Conservation (phyloP, 371 early-diverging fungal species). For the Mortierella sp. region DNA sequence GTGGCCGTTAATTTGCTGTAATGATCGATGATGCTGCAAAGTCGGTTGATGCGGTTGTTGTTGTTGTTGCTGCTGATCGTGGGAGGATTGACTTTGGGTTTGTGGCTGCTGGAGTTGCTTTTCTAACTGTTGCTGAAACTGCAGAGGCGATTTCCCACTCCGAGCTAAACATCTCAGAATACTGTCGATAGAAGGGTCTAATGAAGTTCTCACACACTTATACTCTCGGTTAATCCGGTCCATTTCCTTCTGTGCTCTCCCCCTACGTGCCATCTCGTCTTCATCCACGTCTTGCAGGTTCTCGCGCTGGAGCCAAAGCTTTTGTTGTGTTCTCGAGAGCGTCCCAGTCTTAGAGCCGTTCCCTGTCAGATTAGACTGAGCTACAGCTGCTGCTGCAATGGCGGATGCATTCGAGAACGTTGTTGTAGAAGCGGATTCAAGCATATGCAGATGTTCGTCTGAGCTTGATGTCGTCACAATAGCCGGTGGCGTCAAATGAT, state of each 20-base stretch:
- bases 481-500: constrained; percentile 40
- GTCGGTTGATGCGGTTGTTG: constrained; percentile 10
- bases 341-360: constrained; percentile 40
- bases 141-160: constrained; percentile 35
- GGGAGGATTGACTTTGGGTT: neutral
- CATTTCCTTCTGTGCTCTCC: constrained; percentile 46
- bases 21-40: constrained; percentile 32
- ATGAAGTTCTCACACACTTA: constrained; percentile 44
- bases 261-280: constrained; percentile 51
- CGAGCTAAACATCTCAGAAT: constrained; percentile 36
- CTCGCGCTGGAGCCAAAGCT: constrained; percentile 51
- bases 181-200: constrained; percentile 46
- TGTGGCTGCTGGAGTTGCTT: constrained; percentile 17
- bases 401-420: constrained; percentile 25
- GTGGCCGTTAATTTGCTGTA: constrained; percentile 38
- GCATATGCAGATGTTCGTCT: constrained; percentile 28
- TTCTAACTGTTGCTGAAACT: constrained; percentile 38
- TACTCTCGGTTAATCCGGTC: constrained; percentile 52
- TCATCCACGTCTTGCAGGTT: constrained; percentile 51
- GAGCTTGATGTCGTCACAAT: constrained; percentile 37
- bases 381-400: constrained; percentile 51
- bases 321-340: constrained; percentile 50
- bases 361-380: constrained; percentile 36
- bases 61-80: constrained; percentile 15
- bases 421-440: neutral